Base-by-base conservation (phyloP, 768 basidiomycete species). In the Auricularia sp. region DNA sequence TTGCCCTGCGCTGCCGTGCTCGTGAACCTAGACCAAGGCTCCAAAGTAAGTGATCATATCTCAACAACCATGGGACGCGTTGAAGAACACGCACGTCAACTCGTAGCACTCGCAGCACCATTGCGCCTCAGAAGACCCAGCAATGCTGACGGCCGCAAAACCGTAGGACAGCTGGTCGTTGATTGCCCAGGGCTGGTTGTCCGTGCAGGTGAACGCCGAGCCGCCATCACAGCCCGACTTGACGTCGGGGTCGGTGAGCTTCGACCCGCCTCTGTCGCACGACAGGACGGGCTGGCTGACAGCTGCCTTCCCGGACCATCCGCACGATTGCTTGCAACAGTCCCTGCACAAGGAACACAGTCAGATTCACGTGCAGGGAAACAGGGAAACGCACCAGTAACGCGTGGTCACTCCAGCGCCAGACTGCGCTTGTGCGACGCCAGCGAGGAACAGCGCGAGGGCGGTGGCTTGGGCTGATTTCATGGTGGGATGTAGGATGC, bases 61-160 rank as follows among this genome's bases (percentile, higher is more conserved):
- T 18, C 29, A 29, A 29, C 29, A 29, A 3, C 21, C 47, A 12
- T 3, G 35, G 2, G 42, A 35, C 35, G 36, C 61, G 39, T 42
- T 14, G 39, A 7, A 14, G 12, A 14, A 14, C 39, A 61, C 47
- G 47, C 21, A 51, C 36, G 67, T 67, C 36, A 67, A 56, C 62
- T 67, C 51, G 61, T 67, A 67, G 63, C 67, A 67, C 16, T 66
- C 59, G 67, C 67, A 67, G 65, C 67, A 67, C 67, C 67, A 67
- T 11, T 61, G 23, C n/a, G 58, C 36, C 36, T 67, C 67, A 18
- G 67, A 21, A 14, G 29, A 34, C 12, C 67, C 67, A 61, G 65
- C 29, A 42, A 67, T 36, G 36, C 63, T 63, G 65, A 66, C 67
- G 18, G 67, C 67, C n/a, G 67, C 67, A 56, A 64, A 67, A 39